Evolutionary conservation across 345 rosid species (phyloP), one percentile per base, ranked within the genome.

Genomic region (Camelina sativa): DNA sequence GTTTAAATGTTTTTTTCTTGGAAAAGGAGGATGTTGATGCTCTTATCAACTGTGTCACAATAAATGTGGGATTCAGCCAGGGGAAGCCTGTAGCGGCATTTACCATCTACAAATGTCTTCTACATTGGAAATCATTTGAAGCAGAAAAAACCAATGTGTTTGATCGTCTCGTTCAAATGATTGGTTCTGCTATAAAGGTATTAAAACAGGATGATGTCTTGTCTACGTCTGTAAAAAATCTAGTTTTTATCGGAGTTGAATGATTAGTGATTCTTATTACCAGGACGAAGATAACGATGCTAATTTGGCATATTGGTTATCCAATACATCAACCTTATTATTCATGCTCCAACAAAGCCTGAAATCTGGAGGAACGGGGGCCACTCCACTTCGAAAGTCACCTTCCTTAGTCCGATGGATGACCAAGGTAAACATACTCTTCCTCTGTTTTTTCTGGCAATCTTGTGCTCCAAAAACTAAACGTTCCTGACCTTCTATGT

Each of bases 121-220:
- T 93, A 67, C 89, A 89, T 38, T 91, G 98, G 97, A 94, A 94
- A 82, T 94, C 97, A 40, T 94, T 91, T 79, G 98, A 91, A 88
- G 97, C 97, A 19, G 97, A 94, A 79, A 91, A 83, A 82, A 90
- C 96, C 53, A 94, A 82, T 80, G 90, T 94, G 72, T 94, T 94
- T 84, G 97, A 94, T 80, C 93, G 93, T 63, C 97, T 94, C n/a
- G 86, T 94, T 85, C 97, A 94, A 81, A 86, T 91, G 93, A 94
- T 94, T 73, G 98, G 98, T 82, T 88, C 92, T 73, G 95, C 90
- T 65, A 89, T 94, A 34, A 91, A 94, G 96, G 98, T 94, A 84
- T 76, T 52, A 51, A 58, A 56, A 9, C 30, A 44, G 19, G 20
- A 62, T 22, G 56, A 19, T 65, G 22, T 48, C 22, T 25, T 57